These are phyloP conservation scores for Incumbomyces delicatus DNA, from an alignment of 2,329 filamentous ascomycete species.

Conservation along the genomic window DNA sequence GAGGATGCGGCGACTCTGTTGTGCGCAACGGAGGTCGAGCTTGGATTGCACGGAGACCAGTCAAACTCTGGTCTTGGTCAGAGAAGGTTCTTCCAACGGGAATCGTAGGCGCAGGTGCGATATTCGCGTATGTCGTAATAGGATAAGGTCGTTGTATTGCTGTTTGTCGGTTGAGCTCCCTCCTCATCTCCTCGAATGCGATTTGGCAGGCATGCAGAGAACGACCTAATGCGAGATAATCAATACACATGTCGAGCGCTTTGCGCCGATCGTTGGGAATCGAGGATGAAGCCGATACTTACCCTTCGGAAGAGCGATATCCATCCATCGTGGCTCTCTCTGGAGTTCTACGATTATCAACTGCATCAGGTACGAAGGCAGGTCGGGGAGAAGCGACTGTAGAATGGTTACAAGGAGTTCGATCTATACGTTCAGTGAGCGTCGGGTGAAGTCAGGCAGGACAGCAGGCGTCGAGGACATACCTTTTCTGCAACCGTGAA, in stretches of 20 bases:
- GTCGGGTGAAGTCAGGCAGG: neutral
- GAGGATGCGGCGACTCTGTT: constrained; percentile 17
- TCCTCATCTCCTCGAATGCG: constrained; percentile 13
- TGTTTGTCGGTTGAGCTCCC: constrained; percentile 5
- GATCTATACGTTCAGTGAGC: constrained; percentile 8
- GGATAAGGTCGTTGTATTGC: constrained; percentile 11
- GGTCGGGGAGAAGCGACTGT: constrained; percentile 15
- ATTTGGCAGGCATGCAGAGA: constrained; percentile 16
- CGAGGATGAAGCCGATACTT: constrained; percentile 2
- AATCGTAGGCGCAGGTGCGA: neutral
- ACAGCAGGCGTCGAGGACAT: neutral
- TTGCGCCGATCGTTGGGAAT: neutral
- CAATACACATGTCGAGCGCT: constrained; percentile 5
- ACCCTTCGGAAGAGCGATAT: constrained; percentile 20
- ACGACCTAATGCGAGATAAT: constrained; percentile 14
- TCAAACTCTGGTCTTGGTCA: neutral
- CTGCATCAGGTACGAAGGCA: constrained; percentile 16
- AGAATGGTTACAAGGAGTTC: constrained; percentile 19
- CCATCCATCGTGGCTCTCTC: constrained; percentile 17
- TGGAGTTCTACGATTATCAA: constrained; percentile 11
- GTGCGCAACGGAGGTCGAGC: constrained; percentile 16
- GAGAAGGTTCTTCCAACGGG: neutral
- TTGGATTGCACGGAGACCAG: constrained; percentile 14
- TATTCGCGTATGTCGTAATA: constrained; percentile 4
- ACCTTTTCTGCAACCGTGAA: constrained; percentile 7